Evolutionary conservation across 805 yeast genomes (phyloP), one percentile per base, ranked within the genome.

Genomic region (Clavispora vitiphila): DNA sequence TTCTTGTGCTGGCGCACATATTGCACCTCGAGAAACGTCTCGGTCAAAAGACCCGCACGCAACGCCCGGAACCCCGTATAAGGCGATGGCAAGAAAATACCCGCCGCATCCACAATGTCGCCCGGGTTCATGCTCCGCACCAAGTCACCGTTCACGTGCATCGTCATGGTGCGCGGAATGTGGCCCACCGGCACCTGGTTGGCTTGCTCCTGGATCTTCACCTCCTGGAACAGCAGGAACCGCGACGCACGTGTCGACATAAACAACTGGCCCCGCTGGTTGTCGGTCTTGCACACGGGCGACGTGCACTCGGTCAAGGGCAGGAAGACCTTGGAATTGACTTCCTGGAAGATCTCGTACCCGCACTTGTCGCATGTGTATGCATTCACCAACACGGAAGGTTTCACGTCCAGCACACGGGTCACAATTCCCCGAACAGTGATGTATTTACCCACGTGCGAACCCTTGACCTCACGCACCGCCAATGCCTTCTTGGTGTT

Each of bases 331-430:
- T 81, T 80, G 15, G 90, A 69, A 50, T 78, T 82, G 50, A 93
- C 96, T 61, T 95, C 98, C 69, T 93, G 98, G 74, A 95, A 93
- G 40, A 88, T 81, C 66, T 93, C 99, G 64, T 78, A 84, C 37
- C 99, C 99, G 72, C 99, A 93, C 55, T 85, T 85, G 61, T 93
- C 99, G 68, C 99, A 93, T 6, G 98, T 87, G 61, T 91, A 95
- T 1, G 99, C 98, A 54, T 84, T 88, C 40, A 93, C 97, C 46
- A 78, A 71, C 7, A 93, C 86, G 5, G 87, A 73, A 4, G 99
- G 99, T 62, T 90, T 91, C 34, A 93, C 99, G 61, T 93, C 99
- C 2, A 96, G 83, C 5, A 90, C 96, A 51, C 99, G 75, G 8
- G 98, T 93, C 38, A 91, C 88, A 51, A 93, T 90, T 42, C 99